phyloP scores from a whole-genome alignment of 129 eudicot species.

The Artemisia argyi region DNA sequence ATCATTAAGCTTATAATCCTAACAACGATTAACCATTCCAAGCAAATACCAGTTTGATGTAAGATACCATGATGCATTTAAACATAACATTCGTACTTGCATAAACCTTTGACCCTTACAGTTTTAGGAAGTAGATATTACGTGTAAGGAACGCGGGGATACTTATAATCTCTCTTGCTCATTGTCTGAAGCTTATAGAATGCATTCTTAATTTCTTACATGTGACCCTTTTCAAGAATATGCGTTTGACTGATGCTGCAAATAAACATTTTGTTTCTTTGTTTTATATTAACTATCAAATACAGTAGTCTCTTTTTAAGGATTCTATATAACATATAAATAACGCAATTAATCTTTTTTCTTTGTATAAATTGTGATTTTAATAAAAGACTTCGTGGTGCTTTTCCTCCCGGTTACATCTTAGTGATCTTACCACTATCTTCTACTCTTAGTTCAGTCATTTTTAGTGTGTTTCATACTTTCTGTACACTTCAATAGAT shows the following conservation, averaged over 20 bases:
- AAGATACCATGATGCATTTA: too few relatives aligned
- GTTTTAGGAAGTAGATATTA: conserved; percentile 19
- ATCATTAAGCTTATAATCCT: too few relatives aligned
- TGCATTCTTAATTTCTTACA: background rate
- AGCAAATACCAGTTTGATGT: too few relatives aligned
- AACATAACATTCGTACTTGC: too few relatives aligned
- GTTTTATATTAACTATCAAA: conserved; percentile 5
- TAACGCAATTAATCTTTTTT: background rate
- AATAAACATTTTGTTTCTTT: conserved; percentile 1
- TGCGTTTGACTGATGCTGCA: background rate
- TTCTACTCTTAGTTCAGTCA: background rate
- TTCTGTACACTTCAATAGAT: background rate
- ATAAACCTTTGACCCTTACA: background rate
- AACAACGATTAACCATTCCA: too few relatives aligned
- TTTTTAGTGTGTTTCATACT: conserved; percentile 12
- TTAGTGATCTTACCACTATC: background rate
- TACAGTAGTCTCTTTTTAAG: conserved; percentile 8
- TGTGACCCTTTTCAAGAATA: conserved; percentile 2
- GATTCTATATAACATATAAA: background rate
- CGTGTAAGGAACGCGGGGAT: background rate
- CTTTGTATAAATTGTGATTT: background rate
- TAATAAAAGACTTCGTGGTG: background rate
- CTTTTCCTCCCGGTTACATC: background rate
- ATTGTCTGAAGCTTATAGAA: conserved; percentile 10
- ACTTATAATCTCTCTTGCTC: background rate